Evolutionary conservation across 2,329 filamentous ascomycete genomes (phyloP), one percentile per base, ranked within the genome.

Genomic region (Corinectria fuckeliana): DNA sequence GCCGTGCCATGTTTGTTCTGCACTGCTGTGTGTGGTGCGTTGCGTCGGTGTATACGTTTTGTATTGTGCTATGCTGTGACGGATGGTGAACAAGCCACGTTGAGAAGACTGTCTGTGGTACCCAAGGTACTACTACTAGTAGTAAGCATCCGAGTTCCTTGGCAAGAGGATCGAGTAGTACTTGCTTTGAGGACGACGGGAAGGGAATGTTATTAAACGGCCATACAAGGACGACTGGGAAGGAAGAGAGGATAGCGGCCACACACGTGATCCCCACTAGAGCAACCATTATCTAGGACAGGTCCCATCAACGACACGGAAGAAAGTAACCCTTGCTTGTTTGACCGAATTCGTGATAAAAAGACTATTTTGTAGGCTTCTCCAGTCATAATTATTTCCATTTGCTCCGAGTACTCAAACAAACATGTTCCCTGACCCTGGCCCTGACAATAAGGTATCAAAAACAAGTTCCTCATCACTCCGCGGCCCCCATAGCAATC

Each of bases 391-490:
- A 53, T 18, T 47, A 57, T 42, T 57, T 50, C 54, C 54, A 50
- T 50, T 48, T 41, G 48, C 51, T 56, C 62, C 65, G 52, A 69
- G 64, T 58, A 66, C 65, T 60, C 65, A 62, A 56, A 66, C 53
- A 64, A 36, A n/a, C n/a, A 63, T 65, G 57, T 62, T 62, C 54
- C 48, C 56, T 58, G 54, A 57, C 58, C 63, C 58, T 58, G 54
- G 58, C 58, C 63, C 58, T 61, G 62, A 68, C 52, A 66, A 62
- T 56, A 68, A 68, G 67, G 66, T 53, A 56, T 60, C 50, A 70
- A 66, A 65, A 69, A 64, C 57, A 69, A 58, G 58, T 60, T 50
- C 26, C 53, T 57, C 67, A 51, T 60, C 25, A 47, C 50, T 54
- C 50, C 50, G 30, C n/a, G 56, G 51, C 56, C 48, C 56, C 48